A percentile compares a stretch with the other conserved stretches of the same genome.
These are phyloP conservation scores for Linum lewisii DNA, from an alignment of 345 rosid genomes.

Conservation along the genomic window DNA sequence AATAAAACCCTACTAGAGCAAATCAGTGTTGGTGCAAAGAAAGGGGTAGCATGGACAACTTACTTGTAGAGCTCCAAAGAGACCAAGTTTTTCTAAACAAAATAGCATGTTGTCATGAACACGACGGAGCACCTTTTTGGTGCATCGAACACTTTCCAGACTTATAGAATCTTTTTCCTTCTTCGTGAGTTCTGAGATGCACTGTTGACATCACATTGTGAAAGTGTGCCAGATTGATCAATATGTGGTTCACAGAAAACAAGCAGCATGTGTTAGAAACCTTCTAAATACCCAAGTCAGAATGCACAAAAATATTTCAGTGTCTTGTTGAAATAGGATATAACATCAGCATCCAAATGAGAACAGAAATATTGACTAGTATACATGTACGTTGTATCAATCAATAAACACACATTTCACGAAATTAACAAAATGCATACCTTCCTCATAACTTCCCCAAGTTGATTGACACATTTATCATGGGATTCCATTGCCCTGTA, in stretches of 20 bases:
- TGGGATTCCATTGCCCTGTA: slow-evolving; percentile 36
- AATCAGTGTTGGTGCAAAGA: slow-evolving; percentile 1
- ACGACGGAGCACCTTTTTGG: slow-evolving; percentile 43
- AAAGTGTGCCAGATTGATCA: slow-evolving; percentile 14
- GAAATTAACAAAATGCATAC: background rate
- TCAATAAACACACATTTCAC: too few species aligned
- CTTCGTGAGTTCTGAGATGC: slow-evolving; percentile 40
- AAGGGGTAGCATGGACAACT: slow-evolving; percentile 13
- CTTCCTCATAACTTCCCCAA: slow-evolving; percentile 19
- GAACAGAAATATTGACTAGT: slow-evolving; percentile 8
- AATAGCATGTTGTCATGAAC: slow-evolving; percentile 59
- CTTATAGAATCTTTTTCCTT: slow-evolving; percentile 37
- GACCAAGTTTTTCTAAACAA: slow-evolving; percentile 63
- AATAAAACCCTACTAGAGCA: background rate
- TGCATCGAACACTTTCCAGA: slow-evolving; percentile 27
- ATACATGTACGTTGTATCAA: slow-evolving; percentile 50
- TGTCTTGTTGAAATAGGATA: too few species aligned
- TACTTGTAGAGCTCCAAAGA: slow-evolving; percentile 79
- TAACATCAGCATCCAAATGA: too few species aligned
- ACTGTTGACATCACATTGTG: slow-evolving; percentile 43
- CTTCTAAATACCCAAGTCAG: too few species aligned
- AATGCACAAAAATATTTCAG: too few species aligned
- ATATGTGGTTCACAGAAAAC: background rate
- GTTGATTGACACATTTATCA: slow-evolving; percentile 22
- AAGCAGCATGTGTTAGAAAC: background rate